These are phyloP conservation scores for Wickerhamiella spandovensis DNA, from an alignment of 805 yeast species.

Conservation along the genomic window DNA sequence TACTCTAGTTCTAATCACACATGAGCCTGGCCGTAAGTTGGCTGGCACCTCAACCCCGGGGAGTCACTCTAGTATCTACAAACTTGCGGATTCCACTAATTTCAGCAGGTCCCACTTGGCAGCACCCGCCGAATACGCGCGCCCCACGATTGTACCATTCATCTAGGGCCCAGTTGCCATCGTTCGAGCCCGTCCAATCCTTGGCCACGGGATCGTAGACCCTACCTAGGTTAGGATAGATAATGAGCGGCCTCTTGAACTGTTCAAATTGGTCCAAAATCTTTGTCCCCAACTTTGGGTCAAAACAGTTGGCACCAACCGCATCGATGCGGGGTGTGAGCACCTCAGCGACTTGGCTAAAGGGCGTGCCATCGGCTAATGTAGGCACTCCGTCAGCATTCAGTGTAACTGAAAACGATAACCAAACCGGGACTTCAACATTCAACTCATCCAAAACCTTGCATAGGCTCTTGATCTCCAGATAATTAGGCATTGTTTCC, in stretches of 20 bases:
- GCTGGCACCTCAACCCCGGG: no score
- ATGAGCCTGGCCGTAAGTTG: no score
- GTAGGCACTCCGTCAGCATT: conserved; percentile 10
- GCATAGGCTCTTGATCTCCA: conserved; percentile 41
- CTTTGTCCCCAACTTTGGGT: conserved; percentile 29
- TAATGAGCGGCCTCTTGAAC: conserved; percentile 30
- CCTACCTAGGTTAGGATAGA: conserved; percentile 72
- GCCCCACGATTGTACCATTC: conserved; percentile 33
- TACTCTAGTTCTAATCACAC: no score
- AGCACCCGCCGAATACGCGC: conserved; percentile 61
- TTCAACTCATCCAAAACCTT: conserved; percentile 26
- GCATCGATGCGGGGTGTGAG: conserved; percentile 20
- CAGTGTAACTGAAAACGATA: conserved; percentile 33
- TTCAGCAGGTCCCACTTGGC: conserved; percentile 27
- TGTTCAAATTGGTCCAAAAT: conserved; percentile 29
- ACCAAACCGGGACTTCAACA: conserved; percentile 19
- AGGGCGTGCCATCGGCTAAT: conserved; percentile 41
- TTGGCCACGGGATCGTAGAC: conserved; percentile 37
- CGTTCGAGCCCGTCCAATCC: conserved; percentile 25
- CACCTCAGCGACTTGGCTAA: conserved; percentile 27
- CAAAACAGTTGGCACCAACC: conserved; percentile 60
- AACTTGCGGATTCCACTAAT: not conserved
- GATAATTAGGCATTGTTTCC: conserved; percentile 61
- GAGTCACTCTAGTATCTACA: no score
- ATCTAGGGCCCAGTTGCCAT: conserved; percentile 8